These are phyloP conservation scores for Endotrypanum monterogeii DNA, from an alignment of 208 protist species.

Conservation along the genomic window DNA sequence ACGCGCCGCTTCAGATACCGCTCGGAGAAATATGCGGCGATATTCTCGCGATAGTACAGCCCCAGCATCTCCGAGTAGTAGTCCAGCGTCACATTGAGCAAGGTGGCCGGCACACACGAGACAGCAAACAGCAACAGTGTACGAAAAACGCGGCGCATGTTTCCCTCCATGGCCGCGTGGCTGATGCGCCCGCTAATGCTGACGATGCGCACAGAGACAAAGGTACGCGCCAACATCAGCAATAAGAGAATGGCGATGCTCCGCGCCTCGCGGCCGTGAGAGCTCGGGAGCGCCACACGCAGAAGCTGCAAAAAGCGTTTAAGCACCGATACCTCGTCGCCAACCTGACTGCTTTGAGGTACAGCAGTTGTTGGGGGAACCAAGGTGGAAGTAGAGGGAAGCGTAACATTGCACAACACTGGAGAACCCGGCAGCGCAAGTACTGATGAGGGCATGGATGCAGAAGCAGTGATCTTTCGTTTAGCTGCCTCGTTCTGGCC, in stretches of 20 bases:
- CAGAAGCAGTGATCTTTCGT: not conserved
- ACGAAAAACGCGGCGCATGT: conserved; percentile 29
- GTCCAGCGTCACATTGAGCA: conserved; percentile 56
- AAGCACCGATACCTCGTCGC: conserved; percentile 9
- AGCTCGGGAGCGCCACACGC: conserved; percentile 52
- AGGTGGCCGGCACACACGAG: conserved; percentile 47
- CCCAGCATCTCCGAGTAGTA: conserved; percentile 59
- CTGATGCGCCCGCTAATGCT: conserved; percentile 33
- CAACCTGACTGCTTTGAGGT: not conserved
- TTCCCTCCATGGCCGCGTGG: conserved; percentile 35
- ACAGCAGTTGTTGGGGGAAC: not conserved
- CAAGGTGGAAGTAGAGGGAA: conserved; percentile 1
- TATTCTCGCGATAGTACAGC: conserved; percentile 62
- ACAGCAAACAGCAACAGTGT: conserved; percentile 34
- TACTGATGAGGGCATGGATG: not conserved
- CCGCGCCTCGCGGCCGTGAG: conserved; percentile 34
- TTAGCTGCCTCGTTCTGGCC: not conserved
- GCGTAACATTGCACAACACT: not conserved
- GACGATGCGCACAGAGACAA: conserved; percentile 46
- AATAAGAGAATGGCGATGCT: conserved; percentile 37
- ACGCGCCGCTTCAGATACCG: conserved; percentile 65
- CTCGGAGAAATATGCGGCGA: conserved; percentile 55
- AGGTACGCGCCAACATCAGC: conserved; percentile 50
- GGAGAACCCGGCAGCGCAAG: conserved; percentile 7
- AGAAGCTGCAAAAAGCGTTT: conserved; percentile 41